A percentile compares a stretch with the other conserved stretches of the same genome.
phyloP scores from a whole-genome alignment of 176 grass and related monocot genomes.

The Rhynchospora pubera region DNA sequence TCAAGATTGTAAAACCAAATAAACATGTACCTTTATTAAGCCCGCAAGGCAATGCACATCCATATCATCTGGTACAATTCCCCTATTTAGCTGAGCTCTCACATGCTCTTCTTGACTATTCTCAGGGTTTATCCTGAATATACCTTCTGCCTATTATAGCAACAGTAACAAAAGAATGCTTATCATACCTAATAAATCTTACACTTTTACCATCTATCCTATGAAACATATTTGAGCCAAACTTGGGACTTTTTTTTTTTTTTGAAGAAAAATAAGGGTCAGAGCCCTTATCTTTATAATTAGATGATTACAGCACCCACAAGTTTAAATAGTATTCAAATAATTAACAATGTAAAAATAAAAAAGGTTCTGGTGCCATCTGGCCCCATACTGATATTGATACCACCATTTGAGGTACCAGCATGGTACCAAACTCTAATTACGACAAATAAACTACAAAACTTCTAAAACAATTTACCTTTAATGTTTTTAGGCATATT shows the following conservation, averaged over 20 bases:
- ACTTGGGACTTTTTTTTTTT: too few relatives aligned
- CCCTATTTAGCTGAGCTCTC: constrained; percentile 70
- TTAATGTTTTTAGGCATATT: neutral
- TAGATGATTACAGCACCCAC: neutral
- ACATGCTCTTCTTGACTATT: constrained; percentile 89
- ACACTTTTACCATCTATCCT: neutral
- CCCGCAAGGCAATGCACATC: constrained; percentile 87
- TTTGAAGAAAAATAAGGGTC: too few relatives aligned
- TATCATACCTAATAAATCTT: neutral
- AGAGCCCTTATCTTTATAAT: too few relatives aligned
- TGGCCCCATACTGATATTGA: too few relatives aligned
- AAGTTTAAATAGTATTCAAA: neutral
- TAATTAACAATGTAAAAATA: neutral
- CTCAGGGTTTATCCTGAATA: constrained; percentile 90
- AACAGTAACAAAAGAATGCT: neutral
- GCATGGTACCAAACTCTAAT: neutral
- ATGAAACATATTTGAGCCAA: neutral
- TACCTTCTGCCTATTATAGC: constrained; percentile 60
- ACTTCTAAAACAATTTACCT: neutral
- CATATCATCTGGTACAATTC: constrained; percentile 69
- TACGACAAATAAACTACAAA: neutral
- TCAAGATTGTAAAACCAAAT: neutral
- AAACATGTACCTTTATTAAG: constrained; percentile 68
- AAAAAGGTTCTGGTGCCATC: neutral
- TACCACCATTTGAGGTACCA: neutral